Evolutionary conservation across 768 basidiomycete genomes (phyloP), one percentile per base, ranked within the genome.

Genomic region (Trametes maxima): DNA sequence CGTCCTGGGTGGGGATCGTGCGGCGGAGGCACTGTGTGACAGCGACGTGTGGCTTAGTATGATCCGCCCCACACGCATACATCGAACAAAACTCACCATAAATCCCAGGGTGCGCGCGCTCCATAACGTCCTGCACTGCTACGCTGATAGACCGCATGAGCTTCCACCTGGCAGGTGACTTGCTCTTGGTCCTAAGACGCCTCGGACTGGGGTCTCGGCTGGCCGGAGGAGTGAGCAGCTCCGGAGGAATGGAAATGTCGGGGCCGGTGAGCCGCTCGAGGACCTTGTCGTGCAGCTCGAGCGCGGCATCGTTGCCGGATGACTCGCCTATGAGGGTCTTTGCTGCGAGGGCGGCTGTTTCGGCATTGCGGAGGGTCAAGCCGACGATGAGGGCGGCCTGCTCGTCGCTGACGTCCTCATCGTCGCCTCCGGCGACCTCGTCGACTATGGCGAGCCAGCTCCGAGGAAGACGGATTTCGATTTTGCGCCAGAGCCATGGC

Each of bases 131-230:
- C 66, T 89, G 88, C 25, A 92, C 85, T 5, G 90, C 90, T 62
- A 92, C 84, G 65, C 84, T 89, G 46, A 94, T 92, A 53, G 87
- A 84, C 25, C 86, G 82, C 73, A 94, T 77, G 39, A 94, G 80
- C 69, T 90, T 86, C 92, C 92, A 94, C 1, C 92, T 84, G 0
- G 87, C 88, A 6, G 92, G 92, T 66, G 88, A 89, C 69, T 89
- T 82, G 71, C 91, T 91, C 70, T 92, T 90, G 0, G 83, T 79
- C 52, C 91, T 79, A 3, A 92, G 76, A 22, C 92, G 86, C 45
- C 86, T 77, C 0, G 92, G 92, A 70, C 89, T 92, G 6, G 91
- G 89, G 65, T 94, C 90, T 59, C 92, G 89, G 54, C 92, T 92
- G 1, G 85, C 88, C 0, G 85, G 82, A 0, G 92, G 92, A 6